phyloP scores from a whole-genome alignment of 163 green algal species.

The Chlamydomonas reinhardtii region DNA sequence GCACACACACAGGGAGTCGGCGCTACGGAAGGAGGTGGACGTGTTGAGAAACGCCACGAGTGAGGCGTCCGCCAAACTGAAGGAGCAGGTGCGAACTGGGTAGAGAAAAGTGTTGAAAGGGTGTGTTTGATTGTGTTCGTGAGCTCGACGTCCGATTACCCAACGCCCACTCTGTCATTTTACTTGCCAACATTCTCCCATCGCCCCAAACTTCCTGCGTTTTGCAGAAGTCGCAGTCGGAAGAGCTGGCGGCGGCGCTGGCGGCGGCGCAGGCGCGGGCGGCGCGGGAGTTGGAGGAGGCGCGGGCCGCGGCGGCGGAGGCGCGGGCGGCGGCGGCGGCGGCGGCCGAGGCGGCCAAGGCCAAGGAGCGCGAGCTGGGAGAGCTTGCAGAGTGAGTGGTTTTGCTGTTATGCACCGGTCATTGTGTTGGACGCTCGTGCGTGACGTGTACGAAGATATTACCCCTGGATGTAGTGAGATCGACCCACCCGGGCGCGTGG shows the following conservation, averaged over 20 bases:
- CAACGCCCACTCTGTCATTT: no score
- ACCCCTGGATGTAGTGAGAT: no score
- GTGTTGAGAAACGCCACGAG: background rate
- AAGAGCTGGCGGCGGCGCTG: constrained; percentile 11
- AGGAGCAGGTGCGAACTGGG: constrained; percentile 7
- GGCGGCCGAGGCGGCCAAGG: background rate
- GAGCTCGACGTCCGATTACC: no score
- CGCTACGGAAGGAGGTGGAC: background rate
- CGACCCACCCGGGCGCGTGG: no score
- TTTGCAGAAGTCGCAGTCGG: background rate
- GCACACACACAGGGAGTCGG: constrained; percentile 9
- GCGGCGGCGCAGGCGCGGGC: constrained; percentile 4
- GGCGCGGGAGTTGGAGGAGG: constrained; percentile 7
- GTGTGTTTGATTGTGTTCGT: no score
- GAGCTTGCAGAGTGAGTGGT: constrained; percentile 2
- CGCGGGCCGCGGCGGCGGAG: constrained; percentile 1
- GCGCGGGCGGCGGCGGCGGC: background rate
- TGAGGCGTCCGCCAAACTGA: constrained; percentile 6
- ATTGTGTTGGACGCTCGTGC: no score
- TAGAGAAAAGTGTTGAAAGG: no score
- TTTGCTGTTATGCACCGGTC: no score
- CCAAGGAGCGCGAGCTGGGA: constrained; percentile 16
- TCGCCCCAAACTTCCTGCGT: no score
- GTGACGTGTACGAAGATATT: no score
- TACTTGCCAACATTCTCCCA: no score